Base-by-base conservation (phyloP, 805 yeast species). In the Saccharomycopsis sp. region DNA sequence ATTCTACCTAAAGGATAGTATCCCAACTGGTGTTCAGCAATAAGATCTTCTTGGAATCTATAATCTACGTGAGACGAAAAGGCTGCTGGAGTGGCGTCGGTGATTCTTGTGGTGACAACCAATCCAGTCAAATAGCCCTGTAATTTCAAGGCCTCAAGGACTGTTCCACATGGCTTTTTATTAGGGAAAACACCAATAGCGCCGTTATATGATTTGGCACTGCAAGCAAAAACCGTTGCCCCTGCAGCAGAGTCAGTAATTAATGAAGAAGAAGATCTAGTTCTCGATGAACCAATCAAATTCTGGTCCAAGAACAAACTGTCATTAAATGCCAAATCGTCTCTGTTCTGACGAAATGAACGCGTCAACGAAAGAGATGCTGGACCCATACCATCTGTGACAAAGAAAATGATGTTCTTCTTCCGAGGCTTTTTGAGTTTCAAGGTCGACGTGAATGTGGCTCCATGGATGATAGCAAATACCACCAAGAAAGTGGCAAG, bases 221-320 rank as follows among this genome's bases (percentile, higher is more conserved):
- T 93, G 71, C 97, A 89, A 0, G 96, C 78, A 67, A 91, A 92
- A 0, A 96, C 97, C 14, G 97, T 90, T 15, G 97, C 98, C 15
- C 97, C 97, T 1, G 98, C 98, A 9, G 98, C 98, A 29, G 96
- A 88, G 70, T 92, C 98, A 0, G 98, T 92, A 60, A 92, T 82
- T 65, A 88, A 75, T 1, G 96, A 87, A 63, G 78, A 75, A 24
- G 83, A 81, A 17, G 96, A 87, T 62, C 91, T 78, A 0, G 98
- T 92, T 64, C 97, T 79, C 7, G 96, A 87, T 23, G 87, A 79
- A 25, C 98, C 98, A 56, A 91, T 79, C 53, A 90, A 72, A 68
- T 85, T 81, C 60, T 79, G 74, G 70, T 91, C 97, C 29, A 91
- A 66, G 8, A 74, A 70, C 63, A 89, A 75, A 19, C 81, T 71